Evolutionary conservation across 495 filamentous ascomycete genomes (phyloP), one percentile per base, ranked within the genome.

Genomic region (Talaromyces nanjingensis): DNA sequence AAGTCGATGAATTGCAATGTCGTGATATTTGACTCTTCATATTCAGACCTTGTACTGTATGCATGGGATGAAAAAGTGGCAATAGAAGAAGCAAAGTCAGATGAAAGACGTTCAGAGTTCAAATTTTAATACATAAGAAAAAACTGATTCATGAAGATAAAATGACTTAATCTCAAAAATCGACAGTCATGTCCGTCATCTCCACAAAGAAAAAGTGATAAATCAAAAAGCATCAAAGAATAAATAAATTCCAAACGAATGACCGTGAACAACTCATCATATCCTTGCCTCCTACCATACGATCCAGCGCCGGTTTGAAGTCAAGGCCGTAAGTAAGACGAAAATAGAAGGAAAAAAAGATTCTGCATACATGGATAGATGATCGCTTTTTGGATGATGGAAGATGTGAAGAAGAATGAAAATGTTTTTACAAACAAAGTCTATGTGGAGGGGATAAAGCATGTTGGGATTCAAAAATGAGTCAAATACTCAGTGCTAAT

Each of bases 261-360:
- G 62, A 64, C 53, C 53, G 53, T 47, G 5, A 64, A 53, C 22
- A 29, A 64, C 55, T 60, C 63, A 53, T 64, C 55, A 64, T 56
- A 64, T 63, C 63, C 60, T 63, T 69, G 67, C 65, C 65, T 66
- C 66, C 71, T 68, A 67, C 67, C 66, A 75, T 73, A 75, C 78
- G 77, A 76, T 77, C 78, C 78, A 81, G 78, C 78, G 78, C 78
- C 75, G 71, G 72, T 71, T 25, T 67, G 69, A 71, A 70, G 67
- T 67, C 64, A 64, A 69, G 68, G 69, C 67, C 58, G 69, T 71
- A 69, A 68, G 71, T 72, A 61, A 55, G 31, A 29, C 47, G 47
- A 54, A 59, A 60, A 56, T 22, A 31, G 52, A 59, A 54, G 47
- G 33, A 42, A 33, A 52, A 27, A 27, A 27, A 27, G 31, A 49